Conservation (phyloP, 75 land plant species). For the Ceratopteris richardii region DNA sequence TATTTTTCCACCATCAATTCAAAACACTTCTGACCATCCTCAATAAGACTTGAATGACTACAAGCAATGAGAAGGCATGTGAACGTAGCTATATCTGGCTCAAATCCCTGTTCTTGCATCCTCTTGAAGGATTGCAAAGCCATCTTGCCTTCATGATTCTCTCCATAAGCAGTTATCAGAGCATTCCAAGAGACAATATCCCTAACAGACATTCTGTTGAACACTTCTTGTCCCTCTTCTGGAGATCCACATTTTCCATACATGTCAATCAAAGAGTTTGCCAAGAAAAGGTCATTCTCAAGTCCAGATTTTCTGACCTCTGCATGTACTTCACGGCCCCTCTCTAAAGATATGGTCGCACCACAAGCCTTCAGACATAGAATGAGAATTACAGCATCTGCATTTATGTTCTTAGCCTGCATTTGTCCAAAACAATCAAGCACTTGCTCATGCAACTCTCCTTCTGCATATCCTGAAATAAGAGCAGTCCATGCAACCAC, state of each 20-base stretch:
- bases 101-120: conserved; percentile 1
- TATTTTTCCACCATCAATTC: not conserved
- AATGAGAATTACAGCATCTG: conserved; percentile 13
- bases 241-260: conserved; percentile 57
- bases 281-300: conserved; percentile 21
- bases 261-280: conserved; percentile 39
- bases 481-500: conserved; percentile 14
- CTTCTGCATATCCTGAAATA: conserved; percentile 17
- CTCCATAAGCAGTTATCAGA: conserved; percentile 45
- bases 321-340: conserved; percentile 23
- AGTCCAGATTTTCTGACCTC: conserved; percentile 21
- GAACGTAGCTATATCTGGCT: conserved; percentile 12
- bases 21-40: conserved; percentile 5
- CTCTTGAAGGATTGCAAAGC: conserved; percentile 1
- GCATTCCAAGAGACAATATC: conserved; percentile 49
- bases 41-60: conserved; percentile 1
- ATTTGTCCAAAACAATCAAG: conserved; percentile 3
- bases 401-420: conserved; percentile 2
- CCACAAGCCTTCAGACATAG: conserved; percentile 16
- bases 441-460: not conserved
- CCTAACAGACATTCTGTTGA: conserved; percentile 20
- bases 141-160: conserved; percentile 5
- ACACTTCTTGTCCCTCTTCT: conserved; percentile 30
- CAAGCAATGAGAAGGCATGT: conserved; percentile 12
- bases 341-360: conserved; percentile 18